Evolutionary conservation across 371 early-diverging fungal genomes (phyloP).

Genomic region (Lichtheimia corymbifera): DNA sequence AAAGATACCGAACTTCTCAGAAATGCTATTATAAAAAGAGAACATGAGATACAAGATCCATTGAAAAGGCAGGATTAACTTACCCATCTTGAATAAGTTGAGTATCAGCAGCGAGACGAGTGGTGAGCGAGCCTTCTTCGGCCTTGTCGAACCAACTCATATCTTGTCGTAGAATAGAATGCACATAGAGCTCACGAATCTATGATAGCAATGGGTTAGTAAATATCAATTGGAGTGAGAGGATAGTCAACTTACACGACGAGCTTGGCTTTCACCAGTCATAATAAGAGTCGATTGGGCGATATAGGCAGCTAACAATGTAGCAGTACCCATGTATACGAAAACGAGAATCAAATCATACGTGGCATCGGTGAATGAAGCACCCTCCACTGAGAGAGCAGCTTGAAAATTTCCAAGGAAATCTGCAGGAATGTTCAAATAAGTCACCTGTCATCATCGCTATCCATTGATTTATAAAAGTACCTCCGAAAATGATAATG

Average conservation of each 20-base stretch:
- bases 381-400: constrained; percentile 12
- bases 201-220: not conserved
- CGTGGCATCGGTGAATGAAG: constrained; percentile 8
- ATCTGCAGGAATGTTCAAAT: not conserved
- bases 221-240: constrained; percentile 37
- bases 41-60: too few relatives aligned
- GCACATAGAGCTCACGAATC: constrained; percentile 63
- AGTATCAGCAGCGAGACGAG: constrained; percentile 66
- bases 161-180: constrained; percentile 76
- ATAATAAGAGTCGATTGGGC: constrained; percentile 42
- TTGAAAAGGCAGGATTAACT: too few relatives aligned
- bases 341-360: constrained; percentile 34
- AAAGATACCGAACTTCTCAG: constrained; percentile 73
- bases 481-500: constrained; percentile 30
- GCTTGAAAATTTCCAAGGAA: constrained; percentile 1
- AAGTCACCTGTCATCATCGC: too few relatives aligned
- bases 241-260: constrained; percentile 50
- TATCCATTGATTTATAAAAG: constrained; percentile 25
- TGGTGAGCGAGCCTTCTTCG: constrained; percentile 60
- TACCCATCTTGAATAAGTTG: constrained; percentile 61
- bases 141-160: constrained; percentile 85
- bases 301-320: constrained; percentile 38
- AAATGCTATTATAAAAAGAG: constrained; percentile 49
- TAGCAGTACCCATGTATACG: constrained; percentile 52
- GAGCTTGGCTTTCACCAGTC: constrained; percentile 36